A percentile compares a stretch with the other conserved stretches of the same genome.
These are phyloP conservation scores for Candida sp. DNA, from an alignment of 1,139 yeast species.

Conservation along the genomic window DNA sequence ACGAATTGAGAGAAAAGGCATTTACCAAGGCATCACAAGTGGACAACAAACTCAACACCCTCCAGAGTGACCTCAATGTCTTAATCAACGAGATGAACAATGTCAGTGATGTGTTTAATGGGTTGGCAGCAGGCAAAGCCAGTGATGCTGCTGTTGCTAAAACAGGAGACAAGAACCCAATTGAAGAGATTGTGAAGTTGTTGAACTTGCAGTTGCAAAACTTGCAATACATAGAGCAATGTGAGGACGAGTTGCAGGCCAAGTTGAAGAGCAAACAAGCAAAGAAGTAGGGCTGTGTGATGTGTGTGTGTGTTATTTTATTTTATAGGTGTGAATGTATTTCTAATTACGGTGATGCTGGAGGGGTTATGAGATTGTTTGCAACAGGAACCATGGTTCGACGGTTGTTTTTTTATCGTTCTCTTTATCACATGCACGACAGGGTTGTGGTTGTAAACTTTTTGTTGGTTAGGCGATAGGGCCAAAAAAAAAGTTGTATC, in stretches of 20 bases:
- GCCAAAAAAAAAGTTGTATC: too few relatives aligned
- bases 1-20: conserved; percentile 90
- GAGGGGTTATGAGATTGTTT: too few relatives aligned
- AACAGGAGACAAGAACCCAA: conserved; percentile 43
- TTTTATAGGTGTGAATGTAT: too few relatives aligned
- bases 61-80: conserved; percentile 77
- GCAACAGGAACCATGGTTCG: neutral
- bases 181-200: conserved; percentile 73
- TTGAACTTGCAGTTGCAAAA: conserved; percentile 91
- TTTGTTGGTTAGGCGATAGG: neutral
- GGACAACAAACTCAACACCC: conserved; percentile 78
- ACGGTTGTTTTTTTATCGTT: neutral
- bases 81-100: conserved; percentile 86
- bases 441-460: neutral
- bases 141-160: conserved; percentile 18
- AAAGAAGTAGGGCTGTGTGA: conserved; percentile 12
- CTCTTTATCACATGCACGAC: neutral
- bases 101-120: conserved; percentile 81
- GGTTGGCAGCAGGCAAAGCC: conserved; percentile 36
- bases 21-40: conserved; percentile 86
- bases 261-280: conserved; percentile 49
- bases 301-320: neutral
- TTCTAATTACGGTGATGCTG: too few relatives aligned
- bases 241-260: conserved; percentile 69
- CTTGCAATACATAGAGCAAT: conserved; percentile 82